Percentiles rank a stretch among this genome's conserved stretches.
phyloP scores from a whole-genome alignment of 1,139 yeast species.

The Candida frijolesensis region DNA sequence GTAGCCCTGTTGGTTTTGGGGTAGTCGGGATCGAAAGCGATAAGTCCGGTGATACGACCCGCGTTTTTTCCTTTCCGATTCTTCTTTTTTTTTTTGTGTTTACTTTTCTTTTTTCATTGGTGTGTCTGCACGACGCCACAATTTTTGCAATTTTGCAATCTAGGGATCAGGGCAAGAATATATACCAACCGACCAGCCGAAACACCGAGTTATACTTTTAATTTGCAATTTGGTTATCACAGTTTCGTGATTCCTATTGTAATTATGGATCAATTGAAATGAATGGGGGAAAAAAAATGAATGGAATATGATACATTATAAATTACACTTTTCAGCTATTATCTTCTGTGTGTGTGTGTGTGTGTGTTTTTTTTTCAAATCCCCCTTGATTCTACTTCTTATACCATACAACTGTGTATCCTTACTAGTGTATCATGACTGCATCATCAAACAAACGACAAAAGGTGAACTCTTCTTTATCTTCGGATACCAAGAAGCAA shows the following conservation, averaged over 20 bases:
- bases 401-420: not conserved
- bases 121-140: not conserved
- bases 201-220: not conserved
- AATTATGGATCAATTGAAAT: not conserved
- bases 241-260: not conserved
- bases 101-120: no score
- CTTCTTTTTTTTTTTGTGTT: not conserved
- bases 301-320: not conserved
- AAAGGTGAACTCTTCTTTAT: not conserved
- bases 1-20: no score
- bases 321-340: not conserved
- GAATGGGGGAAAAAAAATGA: no score
- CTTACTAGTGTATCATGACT: not conserved
- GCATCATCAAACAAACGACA: not conserved
- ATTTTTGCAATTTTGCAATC: not conserved
- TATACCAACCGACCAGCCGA: not conserved
- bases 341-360: no score
- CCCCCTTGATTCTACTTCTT: not conserved
- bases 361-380: constrained; percentile 29
- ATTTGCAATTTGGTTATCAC: not conserved
- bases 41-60: not conserved
- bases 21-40: not conserved
- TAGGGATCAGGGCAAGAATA: not conserved
- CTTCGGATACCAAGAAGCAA: not conserved
- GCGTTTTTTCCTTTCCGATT: not conserved